Conservation (phyloP, 192 early-diverging fungal genomes). For the Backusella westeae region DNA sequence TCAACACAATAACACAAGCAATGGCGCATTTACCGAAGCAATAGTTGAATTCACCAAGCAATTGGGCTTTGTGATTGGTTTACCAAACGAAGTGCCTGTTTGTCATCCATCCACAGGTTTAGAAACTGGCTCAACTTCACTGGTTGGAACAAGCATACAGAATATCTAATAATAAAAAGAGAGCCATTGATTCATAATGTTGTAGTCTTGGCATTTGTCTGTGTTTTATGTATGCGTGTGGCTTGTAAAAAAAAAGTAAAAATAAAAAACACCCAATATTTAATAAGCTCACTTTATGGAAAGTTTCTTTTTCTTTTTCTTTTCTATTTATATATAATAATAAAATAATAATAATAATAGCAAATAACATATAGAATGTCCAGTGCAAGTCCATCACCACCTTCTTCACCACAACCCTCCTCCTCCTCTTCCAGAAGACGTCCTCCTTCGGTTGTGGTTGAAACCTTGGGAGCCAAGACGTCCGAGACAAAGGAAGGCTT, state of each 20-base stretch:
- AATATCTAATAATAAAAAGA: neutral
- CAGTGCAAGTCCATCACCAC: conserved; percentile 6
- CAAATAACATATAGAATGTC: neutral
- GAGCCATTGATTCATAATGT: no score
- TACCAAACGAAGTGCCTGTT: neutral
- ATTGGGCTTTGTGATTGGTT: conserved; percentile 51
- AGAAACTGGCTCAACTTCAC: neutral
- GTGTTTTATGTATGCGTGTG: neutral
- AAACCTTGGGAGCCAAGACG: conserved; percentile 59
- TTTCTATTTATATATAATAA: neutral
- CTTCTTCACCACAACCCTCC: neutral
- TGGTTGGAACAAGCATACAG: neutral
- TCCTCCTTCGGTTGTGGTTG: conserved; percentile 37
- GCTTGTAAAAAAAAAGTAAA: neutral
- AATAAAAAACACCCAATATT: neutral
- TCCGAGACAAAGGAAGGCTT: conserved; percentile 68
- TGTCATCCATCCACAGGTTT: neutral
- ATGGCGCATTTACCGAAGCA: conserved; percentile 60
- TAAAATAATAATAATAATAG: neutral
- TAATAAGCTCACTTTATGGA: neutral
- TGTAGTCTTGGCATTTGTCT: neutral
- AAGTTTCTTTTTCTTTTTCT: neutral
- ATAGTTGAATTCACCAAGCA: conserved; percentile 58
- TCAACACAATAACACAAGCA: conserved; percentile 55
- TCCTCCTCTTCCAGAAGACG: conserved; percentile 7